These are phyloP conservation scores for Sugiyamaella pinicola DNA, from an alignment of 1,139 yeast genomes.

Conservation along the genomic window DNA sequence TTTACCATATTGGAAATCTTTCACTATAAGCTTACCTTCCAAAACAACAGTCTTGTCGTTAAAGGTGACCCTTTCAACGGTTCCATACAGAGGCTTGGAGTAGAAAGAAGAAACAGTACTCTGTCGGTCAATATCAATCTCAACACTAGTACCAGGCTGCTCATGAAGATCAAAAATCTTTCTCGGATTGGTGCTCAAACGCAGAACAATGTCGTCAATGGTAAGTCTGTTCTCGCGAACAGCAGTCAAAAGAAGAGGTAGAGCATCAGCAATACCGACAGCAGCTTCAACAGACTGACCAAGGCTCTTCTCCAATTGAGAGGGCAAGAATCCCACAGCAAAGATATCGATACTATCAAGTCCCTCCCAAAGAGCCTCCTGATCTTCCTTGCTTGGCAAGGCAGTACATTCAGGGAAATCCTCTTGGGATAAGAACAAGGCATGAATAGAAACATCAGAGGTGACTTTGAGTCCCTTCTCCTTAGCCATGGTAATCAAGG, in stretches of 20 bases:
- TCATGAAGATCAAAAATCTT: slow-evolving; percentile 81
- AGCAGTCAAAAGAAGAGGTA: slow-evolving; percentile 82
- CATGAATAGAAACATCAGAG: slow-evolving; percentile 83
- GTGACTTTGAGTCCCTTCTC: slow-evolving; percentile 80
- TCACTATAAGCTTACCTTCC: slow-evolving; percentile 70
- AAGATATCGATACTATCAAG: slow-evolving; percentile 78
- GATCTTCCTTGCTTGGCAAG: slow-evolving; percentile 82
- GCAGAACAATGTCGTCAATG: slow-evolving; percentile 66
- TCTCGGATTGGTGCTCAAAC: slow-evolving; percentile 82
- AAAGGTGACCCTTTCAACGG: slow-evolving; percentile 84
- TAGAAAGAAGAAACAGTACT: slow-evolving; percentile 51
- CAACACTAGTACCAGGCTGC: slow-evolving; percentile 72
- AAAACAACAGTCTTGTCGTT: slow-evolving; percentile 78
- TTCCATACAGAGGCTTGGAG: slow-evolving; percentile 56
- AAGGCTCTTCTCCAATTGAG: slow-evolving; percentile 65
- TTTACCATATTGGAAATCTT: slow-evolving; percentile 58
- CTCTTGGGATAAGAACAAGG: slow-evolving; percentile 73
- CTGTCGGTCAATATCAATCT: slow-evolving; percentile 77
- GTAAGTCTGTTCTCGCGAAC: slow-evolving; percentile 74
- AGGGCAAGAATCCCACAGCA: slow-evolving; percentile 82
- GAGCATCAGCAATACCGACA: slow-evolving; percentile 73
- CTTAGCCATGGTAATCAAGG: slow-evolving; percentile 83
- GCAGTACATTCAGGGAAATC: slow-evolving; percentile 70
- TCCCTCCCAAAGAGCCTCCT: slow-evolving; percentile 78
- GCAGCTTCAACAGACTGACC: slow-evolving; percentile 67